These are phyloP conservation scores for Rhizoclosmatium sp. DNA, from an alignment of 192 early-diverging fungal species.

Conservation along the genomic window DNA sequence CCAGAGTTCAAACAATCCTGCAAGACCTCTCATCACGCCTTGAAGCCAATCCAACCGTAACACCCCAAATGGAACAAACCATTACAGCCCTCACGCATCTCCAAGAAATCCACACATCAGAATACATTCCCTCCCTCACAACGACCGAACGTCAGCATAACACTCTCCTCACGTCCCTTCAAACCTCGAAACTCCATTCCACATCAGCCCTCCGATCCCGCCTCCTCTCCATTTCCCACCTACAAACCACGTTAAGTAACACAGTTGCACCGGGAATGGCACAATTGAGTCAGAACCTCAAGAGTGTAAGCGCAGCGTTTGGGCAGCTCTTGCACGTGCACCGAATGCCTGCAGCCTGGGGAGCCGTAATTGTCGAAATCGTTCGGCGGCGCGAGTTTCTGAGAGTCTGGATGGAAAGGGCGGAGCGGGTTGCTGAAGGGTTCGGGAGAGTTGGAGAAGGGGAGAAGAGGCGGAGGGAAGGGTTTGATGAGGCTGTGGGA, in stretches of 20 bases:
- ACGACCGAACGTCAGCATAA: conserved; percentile 34
- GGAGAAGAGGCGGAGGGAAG: conserved; percentile 51
- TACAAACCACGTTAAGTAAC: conserved; percentile 47
- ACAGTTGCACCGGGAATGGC: conserved; percentile 31
- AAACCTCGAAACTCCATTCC: conserved; percentile 39
- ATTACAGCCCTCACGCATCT: conserved; percentile 48
- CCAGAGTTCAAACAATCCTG: conserved; percentile 42
- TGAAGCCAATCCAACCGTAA: background rate
- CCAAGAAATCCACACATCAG: conserved; percentile 47
- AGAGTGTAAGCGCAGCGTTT: conserved; percentile 48
- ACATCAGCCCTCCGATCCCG: conserved; percentile 38
- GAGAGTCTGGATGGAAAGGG: conserved; percentile 46
- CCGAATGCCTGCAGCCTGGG: conserved; percentile 62
- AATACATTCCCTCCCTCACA: conserved; percentile 52
- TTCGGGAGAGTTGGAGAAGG: conserved; percentile 42
- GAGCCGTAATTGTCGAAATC: conserved; percentile 56
- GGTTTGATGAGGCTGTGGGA: conserved; percentile 51
- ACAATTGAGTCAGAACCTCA: conserved; percentile 18
- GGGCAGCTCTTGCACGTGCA: conserved; percentile 58
- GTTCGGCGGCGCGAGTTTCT: conserved; percentile 58
- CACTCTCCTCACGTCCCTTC: conserved; percentile 22
- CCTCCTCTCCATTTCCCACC: conserved; percentile 43
- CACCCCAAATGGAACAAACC: conserved; percentile 12
- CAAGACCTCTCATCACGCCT: conserved; percentile 28
- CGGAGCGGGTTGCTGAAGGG: conserved; percentile 51